Conservation (phyloP, 345 rosid genomes). For the Moricandia arvensis region DNA sequence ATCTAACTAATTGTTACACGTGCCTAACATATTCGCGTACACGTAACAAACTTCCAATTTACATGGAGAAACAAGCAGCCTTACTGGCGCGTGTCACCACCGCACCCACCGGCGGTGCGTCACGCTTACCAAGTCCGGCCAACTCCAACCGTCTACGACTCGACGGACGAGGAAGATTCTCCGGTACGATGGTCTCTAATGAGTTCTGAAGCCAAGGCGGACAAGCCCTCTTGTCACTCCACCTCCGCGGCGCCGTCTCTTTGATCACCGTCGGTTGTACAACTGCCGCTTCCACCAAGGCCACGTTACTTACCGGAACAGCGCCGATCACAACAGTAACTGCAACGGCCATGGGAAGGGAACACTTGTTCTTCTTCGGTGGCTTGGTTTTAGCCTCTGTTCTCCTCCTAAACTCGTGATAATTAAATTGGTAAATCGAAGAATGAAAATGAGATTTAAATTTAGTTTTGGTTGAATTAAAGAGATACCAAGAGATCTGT, state of each 20-base stretch:
- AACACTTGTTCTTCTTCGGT: slow-evolving; percentile 13
- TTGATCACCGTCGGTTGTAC: not conserved
- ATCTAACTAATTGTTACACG: not conserved
- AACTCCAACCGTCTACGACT: slow-evolving; percentile 45
- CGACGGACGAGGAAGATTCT: slow-evolving; percentile 60
- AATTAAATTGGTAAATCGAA: not conserved
- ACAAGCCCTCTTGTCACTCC: slow-evolving; percentile 61
- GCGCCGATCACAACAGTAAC: not conserved
- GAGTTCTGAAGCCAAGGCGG: slow-evolving; percentile 54
- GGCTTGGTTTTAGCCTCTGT: slow-evolving; percentile 24
- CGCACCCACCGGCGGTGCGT: slow-evolving; percentile 37
- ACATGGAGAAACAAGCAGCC: slow-evolving; percentile 45
- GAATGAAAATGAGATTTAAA: not conserved
- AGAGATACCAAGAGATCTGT: slow-evolving; percentile 20
- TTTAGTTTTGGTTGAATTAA: not conserved
- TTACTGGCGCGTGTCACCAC: not conserved
- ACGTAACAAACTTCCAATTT: slow-evolving; percentile 32
- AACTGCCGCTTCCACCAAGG: slow-evolving; percentile 20
- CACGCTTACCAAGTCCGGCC: slow-evolving; percentile 9
- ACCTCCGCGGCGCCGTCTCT: slow-evolving; percentile 27
- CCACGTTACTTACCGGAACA: slow-evolving; percentile 18
- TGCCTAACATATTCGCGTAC: slow-evolving; percentile 9
- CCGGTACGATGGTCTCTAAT: slow-evolving; percentile 56
- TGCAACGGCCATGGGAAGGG: slow-evolving; percentile 32
- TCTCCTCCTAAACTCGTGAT: slow-evolving; percentile 14